Percentiles rank a stretch among this genome's conserved stretches.
Evolutionary conservation across 306 rosid genomes (phyloP).

Genomic region (Vigna nakashimae): DNA sequence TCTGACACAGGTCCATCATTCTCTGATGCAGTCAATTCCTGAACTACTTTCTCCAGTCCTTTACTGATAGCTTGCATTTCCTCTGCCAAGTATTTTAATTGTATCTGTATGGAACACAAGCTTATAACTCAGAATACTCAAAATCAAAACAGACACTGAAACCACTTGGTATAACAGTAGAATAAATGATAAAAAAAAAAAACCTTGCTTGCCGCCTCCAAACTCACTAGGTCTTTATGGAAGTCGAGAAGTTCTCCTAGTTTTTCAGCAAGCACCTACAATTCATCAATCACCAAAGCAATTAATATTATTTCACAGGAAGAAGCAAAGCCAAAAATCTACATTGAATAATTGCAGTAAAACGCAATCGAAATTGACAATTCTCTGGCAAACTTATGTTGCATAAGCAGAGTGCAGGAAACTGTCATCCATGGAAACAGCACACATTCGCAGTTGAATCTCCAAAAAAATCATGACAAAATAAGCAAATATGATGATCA

Average conservation of each 20-base stretch:
- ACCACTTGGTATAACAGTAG: conserved; percentile 24
- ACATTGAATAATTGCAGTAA: not conserved
- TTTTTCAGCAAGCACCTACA: conserved; percentile 89
- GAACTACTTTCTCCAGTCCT: conserved; percentile 94
- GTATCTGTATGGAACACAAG: conserved; percentile 66
- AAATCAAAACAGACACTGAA: conserved; percentile 33
- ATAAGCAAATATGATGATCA: not conserved
- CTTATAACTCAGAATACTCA: conserved; percentile 36
- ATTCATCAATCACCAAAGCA: conserved; percentile 46
- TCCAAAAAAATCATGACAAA: not conserved
- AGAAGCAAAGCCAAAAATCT: not conserved
- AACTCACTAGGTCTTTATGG: conserved; percentile 68
- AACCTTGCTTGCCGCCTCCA: conserved; percentile 92
- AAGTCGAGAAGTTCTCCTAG: conserved; percentile 93
- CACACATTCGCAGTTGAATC: conserved; percentile 14
- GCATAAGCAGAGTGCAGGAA: conserved; percentile 1
- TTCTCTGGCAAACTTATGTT: not conserved
- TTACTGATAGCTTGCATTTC: conserved; percentile 98
- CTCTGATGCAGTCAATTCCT: conserved; percentile 87
- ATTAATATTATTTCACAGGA: conserved; percentile 30
- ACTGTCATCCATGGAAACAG: not conserved
- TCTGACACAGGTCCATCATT: conserved; percentile 85
- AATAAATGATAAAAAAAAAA: conserved; percentile 18
- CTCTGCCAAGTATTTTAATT: conserved; percentile 95
- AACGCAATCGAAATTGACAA: not conserved